phyloP scores from a whole-genome alignment of 768 basidiomycete species.

The Leccinellum rugosiceps region DNA sequence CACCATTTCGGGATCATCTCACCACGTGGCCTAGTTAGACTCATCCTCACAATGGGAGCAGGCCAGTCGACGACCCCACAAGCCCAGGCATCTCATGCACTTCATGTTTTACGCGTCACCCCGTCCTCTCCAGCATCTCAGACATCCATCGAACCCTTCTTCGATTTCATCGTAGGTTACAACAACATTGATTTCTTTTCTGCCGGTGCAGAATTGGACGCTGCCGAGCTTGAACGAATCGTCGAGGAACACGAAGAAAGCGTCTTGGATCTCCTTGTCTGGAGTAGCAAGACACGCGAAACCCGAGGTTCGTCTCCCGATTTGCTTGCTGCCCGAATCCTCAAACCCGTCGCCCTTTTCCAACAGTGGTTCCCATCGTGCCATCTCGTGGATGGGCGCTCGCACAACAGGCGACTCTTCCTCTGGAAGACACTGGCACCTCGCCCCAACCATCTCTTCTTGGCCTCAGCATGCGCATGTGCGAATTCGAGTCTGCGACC shows the following conservation, averaged over 20 bases:
- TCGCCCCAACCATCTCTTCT: slow-evolving; percentile 80
- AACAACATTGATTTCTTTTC: slow-evolving; percentile 58
- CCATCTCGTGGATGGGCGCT: slow-evolving; percentile 86
- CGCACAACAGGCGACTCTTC: slow-evolving; percentile 35
- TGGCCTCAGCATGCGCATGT: slow-evolving; percentile 91
- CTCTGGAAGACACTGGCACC: slow-evolving; percentile 38
- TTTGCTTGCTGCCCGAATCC: background rate
- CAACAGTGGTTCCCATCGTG: slow-evolving; percentile 72
- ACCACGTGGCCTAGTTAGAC: slow-evolving; percentile 1
- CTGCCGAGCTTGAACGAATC: slow-evolving; percentile 68
- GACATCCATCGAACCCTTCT: slow-evolving; percentile 86
- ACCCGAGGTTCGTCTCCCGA: slow-evolving; percentile 54
- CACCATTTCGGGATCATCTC: slow-evolving; percentile 2
- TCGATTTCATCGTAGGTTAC: slow-evolving; percentile 94
- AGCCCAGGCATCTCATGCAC: slow-evolving; percentile 42
- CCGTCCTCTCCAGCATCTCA: slow-evolving; percentile 85
- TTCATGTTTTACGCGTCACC: slow-evolving; percentile 89
- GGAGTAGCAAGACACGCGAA: slow-evolving; percentile 76
- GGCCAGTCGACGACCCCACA: slow-evolving; percentile 59
- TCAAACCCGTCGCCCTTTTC: background rate
- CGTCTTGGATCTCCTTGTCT: slow-evolving; percentile 68
- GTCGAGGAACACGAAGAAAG: slow-evolving; percentile 79
- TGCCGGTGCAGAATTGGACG: slow-evolving; percentile 55
- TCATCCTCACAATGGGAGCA: slow-evolving; percentile 55
- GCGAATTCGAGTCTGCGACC: slow-evolving; percentile 81